phyloP scores from a whole-genome alignment of 176 grass and related monocot genomes.

The Raddia distichophylla region DNA sequence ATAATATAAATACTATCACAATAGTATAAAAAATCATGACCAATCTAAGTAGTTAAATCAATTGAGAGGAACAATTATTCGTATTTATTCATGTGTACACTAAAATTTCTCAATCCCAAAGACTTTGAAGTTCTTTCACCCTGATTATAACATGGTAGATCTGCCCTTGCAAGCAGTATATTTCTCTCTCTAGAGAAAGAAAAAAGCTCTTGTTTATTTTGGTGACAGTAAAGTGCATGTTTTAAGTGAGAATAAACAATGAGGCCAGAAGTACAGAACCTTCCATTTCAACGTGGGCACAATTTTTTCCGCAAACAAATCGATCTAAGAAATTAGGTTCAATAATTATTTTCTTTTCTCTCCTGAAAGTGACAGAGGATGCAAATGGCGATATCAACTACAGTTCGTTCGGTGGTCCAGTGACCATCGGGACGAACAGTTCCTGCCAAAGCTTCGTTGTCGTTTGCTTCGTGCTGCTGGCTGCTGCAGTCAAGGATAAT shows the following conservation, averaged over 20 bases:
- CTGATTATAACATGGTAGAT: too few relatives aligned
- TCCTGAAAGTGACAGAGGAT: constrained; percentile 28
- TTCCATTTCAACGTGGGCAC: neutral
- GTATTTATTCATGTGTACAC: too few relatives aligned
- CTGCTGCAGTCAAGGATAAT: constrained; percentile 21
- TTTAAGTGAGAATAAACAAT: neutral
- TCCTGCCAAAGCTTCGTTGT: neutral
- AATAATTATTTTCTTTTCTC: neutral
- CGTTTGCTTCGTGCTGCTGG: constrained; percentile 7
- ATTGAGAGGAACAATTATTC: too few relatives aligned
- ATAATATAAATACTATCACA: too few relatives aligned
- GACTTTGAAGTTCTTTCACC: too few relatives aligned
- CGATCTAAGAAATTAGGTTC: too few relatives aligned
- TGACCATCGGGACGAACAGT: neutral
- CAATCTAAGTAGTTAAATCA: too few relatives aligned
- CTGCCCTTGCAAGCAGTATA: neutral
- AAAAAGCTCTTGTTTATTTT: neutral
- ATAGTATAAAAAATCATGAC: too few relatives aligned
- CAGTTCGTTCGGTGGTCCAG: neutral
- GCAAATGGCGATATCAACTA: neutral
- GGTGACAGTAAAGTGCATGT: neutral
- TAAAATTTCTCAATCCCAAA: too few relatives aligned
- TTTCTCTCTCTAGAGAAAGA: neutral
- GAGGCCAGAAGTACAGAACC: neutral
- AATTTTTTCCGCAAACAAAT: neutral